phyloP scores from a whole-genome alignment of 805 yeast genomes.

The Ogataea kodamae region DNA sequence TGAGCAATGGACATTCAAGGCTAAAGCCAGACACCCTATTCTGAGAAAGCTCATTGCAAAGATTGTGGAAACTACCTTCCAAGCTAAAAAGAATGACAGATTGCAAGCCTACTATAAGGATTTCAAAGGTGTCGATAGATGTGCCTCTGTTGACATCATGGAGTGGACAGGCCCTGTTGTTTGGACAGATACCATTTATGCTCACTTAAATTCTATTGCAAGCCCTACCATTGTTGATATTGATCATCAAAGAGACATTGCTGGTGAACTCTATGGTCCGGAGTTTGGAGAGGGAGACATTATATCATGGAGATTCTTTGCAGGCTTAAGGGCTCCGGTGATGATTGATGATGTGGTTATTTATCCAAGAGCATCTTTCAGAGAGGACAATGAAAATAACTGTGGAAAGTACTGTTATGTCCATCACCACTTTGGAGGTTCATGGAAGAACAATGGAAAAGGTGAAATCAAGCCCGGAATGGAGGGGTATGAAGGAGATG shows the following conservation, averaged over 20 bases:
- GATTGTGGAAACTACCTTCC: conserved; percentile 49
- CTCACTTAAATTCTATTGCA: conserved; percentile 49
- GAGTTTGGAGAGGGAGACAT: conserved; percentile 25
- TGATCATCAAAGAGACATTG: conserved; percentile 30
- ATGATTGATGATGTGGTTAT: conserved; percentile 35
- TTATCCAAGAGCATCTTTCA: conserved; percentile 33
- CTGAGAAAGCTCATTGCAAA: conserved; percentile 50
- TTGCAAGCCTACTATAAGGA: conserved; percentile 35
- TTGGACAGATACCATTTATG: conserved; percentile 71
- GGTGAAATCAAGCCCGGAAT: conserved; percentile 35
- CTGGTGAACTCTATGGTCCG: conserved; percentile 33
- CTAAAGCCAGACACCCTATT: conserved; percentile 60
- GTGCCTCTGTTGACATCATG: conserved; percentile 48
- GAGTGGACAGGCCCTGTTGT: conserved; percentile 79
- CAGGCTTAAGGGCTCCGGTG: conserved; percentile 33
- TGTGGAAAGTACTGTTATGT: conserved; percentile 36
- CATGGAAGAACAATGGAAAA: conserved; percentile 35
- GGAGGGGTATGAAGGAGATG: conserved; percentile 26
- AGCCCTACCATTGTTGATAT: conserved; percentile 35
- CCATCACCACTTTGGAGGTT: conserved; percentile 35
- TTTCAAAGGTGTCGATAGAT: conserved; percentile 36
- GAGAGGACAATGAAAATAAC: conserved; percentile 33
- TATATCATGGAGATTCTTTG: conserved; percentile 34
- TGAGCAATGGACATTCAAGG: conserved; percentile 60
- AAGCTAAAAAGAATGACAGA: conserved; percentile 35